phyloP scores from a whole-genome alignment of 495 filamentous ascomycete species.

The Aspergillus egyptiacus region DNA sequence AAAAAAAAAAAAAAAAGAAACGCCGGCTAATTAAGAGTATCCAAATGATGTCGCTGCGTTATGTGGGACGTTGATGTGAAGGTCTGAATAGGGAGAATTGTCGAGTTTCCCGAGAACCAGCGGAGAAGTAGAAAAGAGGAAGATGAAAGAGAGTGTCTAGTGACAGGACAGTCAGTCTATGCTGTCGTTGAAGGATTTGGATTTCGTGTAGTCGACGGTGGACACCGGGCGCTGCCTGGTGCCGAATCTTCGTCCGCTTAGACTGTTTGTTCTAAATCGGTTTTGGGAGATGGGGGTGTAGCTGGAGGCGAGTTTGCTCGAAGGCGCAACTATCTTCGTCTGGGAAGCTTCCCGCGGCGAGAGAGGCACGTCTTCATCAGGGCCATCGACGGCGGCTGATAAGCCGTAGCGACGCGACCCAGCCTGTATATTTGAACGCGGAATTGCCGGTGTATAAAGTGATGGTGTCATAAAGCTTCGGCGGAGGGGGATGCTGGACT shows the following conservation, averaged over 20 bases:
- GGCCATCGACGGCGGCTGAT: conserved; percentile 18
- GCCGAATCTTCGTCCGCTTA: conserved; percentile 36
- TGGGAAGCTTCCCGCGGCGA: conserved; percentile 26
- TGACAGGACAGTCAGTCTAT: conserved; percentile 26
- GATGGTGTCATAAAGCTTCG: conserved; percentile 38
- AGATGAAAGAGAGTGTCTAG: background rate
- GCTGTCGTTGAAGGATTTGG: conserved; percentile 31
- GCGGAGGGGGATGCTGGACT: conserved; percentile 38
- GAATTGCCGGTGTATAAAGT: conserved; percentile 35
- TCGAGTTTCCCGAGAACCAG: conserved; percentile 7
- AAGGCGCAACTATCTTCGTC: conserved; percentile 35
- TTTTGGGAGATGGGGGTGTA: conserved; percentile 40
- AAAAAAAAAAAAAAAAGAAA: conserved; percentile 21
- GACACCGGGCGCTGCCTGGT: conserved; percentile 31
- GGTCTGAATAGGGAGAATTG: conserved; percentile 20
- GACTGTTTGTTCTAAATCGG: conserved; percentile 36
- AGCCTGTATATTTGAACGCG: conserved; percentile 40
- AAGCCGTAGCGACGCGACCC: conserved; percentile 44
- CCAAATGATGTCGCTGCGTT: conserved; percentile 30
- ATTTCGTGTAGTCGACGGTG: conserved; percentile 20
- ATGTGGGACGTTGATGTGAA: conserved; percentile 17
- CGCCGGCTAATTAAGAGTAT: conserved; percentile 28
- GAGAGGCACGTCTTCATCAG: conserved; percentile 20
- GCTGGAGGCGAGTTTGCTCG: conserved; percentile 35
- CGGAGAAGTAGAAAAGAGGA: conserved; percentile 4